A percentile compares a stretch with the other conserved stretches of the same genome.
Evolutionary conservation across 2,329 filamentous ascomycete species (phyloP).

Genomic region (Microascus cirrosus): DNA sequence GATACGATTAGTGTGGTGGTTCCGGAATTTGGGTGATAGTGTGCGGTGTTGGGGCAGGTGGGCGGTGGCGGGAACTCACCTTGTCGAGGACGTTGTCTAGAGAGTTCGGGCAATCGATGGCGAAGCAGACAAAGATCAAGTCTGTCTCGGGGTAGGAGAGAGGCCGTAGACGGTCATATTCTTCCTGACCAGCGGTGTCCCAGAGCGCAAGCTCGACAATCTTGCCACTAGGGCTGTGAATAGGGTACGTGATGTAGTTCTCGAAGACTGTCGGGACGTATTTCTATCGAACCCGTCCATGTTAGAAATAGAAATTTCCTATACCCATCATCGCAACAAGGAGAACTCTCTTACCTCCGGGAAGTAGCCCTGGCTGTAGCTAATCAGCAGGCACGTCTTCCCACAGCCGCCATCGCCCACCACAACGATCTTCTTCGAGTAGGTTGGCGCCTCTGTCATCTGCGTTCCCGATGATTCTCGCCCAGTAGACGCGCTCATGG

Average conservation of each 20-base stretch:
- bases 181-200: slow-evolving; percentile 97
- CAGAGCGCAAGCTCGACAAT: slow-evolving; percentile 92
- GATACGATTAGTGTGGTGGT: background rate
- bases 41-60: background rate
- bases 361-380: slow-evolving; percentile 97
- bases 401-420: slow-evolving; percentile 96
- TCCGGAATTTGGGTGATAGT: background rate
- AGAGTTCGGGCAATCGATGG: slow-evolving; percentile 96
- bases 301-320: background rate
- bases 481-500: slow-evolving; percentile 63
- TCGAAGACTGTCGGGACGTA: slow-evolving; percentile 99
- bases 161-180: slow-evolving; percentile 91
- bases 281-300: slow-evolving; percentile 56
- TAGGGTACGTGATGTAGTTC: slow-evolving; percentile 98
- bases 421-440: slow-evolving; percentile 98
- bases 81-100: slow-evolving; percentile 98
- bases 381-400: slow-evolving; percentile 97
- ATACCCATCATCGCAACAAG: background rate
- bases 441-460: slow-evolving; percentile 81
- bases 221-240: slow-evolving; percentile 79
- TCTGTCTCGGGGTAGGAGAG: slow-evolving; percentile 98
- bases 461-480: slow-evolving; percentile 71
- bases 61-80: slow-evolving; percentile 38
- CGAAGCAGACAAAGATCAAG: slow-evolving; percentile 96
- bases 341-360: slow-evolving; percentile 62